Evolutionary conservation across 768 basidiomycete species (phyloP), one percentile per base, ranked within the genome.

Genomic region (Tylopilus subfusipes): DNA sequence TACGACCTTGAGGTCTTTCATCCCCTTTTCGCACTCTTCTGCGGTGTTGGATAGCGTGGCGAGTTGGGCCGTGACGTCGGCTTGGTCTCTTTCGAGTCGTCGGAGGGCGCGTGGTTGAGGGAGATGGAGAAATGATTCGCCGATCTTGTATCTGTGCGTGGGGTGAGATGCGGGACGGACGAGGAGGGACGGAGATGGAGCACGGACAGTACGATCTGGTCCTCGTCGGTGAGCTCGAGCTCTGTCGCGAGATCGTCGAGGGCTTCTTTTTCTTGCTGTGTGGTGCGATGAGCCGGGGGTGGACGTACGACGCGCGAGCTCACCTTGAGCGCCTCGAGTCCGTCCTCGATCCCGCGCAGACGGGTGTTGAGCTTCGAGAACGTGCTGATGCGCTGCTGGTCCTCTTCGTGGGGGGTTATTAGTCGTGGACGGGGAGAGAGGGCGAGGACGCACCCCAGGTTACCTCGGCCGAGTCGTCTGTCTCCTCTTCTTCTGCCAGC

Each of bases 351-450:
- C 25, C 78, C 76, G 8, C 83, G 79, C 54, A 90, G 71, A 44
- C 93, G 83, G 9, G 85, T 85, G 63, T 96, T 97, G 14, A 95
- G 77, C 69, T 93, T 95, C 0, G 93, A 96, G 69, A 98, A 97
- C 0, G 83, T 78, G 73, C 87, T 96, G 73, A 98, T 98, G 27
- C 83, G 82, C 60, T 93, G 85, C 69, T 98, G 94, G 69, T 94
- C 92, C 77, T 83, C 83, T 88, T 2, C 18, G 2, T 2, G 42
- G 4, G 24, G 40, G 16, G 13, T 16, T 34, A n/a, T n/a, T n/a
- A n/a, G n/a, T n/a, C n/a, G n/a, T n/a, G n/a, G n/a, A n/a, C n/a
- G 27, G 10, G 11, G 21, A 16, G 11, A 11, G 12, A 13, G 9
- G 21, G 21, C 8, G 24, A 24, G 10, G 30, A 40, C 78, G 57